These are phyloP conservation scores for Maudiozyma pseudohumilis DNA, from an alignment of 805 yeast species.

Conservation along the genomic window DNA sequence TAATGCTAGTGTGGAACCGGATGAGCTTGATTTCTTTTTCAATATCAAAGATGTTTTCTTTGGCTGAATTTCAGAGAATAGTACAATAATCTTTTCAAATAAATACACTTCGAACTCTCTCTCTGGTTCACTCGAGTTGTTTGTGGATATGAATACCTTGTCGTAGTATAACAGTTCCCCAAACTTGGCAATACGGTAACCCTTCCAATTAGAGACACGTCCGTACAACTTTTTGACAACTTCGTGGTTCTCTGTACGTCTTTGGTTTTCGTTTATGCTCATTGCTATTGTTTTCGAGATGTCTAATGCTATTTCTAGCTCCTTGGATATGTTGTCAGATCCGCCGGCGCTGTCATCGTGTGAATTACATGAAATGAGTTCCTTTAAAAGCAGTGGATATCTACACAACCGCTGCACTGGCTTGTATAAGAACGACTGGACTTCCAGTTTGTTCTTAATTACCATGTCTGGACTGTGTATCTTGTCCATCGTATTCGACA, in stretches of 20 bases:
- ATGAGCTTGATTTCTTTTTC: slow-evolving; percentile 30
- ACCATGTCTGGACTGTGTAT: slow-evolving; percentile 53
- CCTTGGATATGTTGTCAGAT: slow-evolving; percentile 31
- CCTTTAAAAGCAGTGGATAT: slow-evolving; percentile 76
- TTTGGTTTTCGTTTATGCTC: slow-evolving; percentile 85
- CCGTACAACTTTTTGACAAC: slow-evolving; percentile 57
- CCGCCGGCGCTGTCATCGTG: slow-evolving; percentile 1
- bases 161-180: slow-evolving; percentile 81
- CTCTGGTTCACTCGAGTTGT: slow-evolving; percentile 50
- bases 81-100: slow-evolving; percentile 60
- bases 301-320: slow-evolving; percentile 57
- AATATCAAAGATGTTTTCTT: slow-evolving; percentile 40
- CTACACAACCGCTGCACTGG: slow-evolving; percentile 96
- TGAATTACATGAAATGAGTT: slow-evolving; percentile 38
- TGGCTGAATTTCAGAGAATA: slow-evolving; percentile 50
- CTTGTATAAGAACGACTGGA: slow-evolving; percentile 80
- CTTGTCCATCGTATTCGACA: slow-evolving; percentile 34
- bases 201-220: slow-evolving; percentile 86
- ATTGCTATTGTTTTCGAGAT: slow-evolving; percentile 78
- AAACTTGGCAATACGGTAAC: slow-evolving; percentile 64
- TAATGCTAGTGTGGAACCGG: slow-evolving; percentile 11
- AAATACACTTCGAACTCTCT: slow-evolving; percentile 83
- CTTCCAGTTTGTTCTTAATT: slow-evolving; percentile 77
- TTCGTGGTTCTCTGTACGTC: slow-evolving; percentile 79
- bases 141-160: slow-evolving; percentile 40